Conservation (phyloP, 768 basidiomycete genomes). For the Hygrocybe punicea region DNA sequence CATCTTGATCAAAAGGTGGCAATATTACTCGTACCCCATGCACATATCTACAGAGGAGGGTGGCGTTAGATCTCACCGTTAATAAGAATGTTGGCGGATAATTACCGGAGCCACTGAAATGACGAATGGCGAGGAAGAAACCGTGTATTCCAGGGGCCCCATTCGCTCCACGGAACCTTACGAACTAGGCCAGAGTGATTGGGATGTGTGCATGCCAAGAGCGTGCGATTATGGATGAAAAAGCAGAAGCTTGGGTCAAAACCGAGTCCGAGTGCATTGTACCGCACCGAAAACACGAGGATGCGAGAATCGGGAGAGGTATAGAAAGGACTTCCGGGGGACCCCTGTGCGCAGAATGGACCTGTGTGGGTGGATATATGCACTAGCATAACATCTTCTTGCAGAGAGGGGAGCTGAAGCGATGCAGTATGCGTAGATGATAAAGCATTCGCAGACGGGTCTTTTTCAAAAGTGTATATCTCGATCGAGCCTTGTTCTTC, state of each 20-base stretch:
- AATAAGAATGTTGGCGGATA: neutral
- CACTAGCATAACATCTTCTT: conserved; percentile 11
- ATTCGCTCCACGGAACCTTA: conserved; percentile 5
- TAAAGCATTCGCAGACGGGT: neutral
- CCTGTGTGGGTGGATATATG: conserved; percentile 31
- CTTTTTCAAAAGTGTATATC: conserved; percentile 40
- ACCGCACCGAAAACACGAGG: conserved; percentile 5
- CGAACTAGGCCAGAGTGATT: neutral
- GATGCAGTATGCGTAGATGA: conserved; percentile 10
- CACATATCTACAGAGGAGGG: conserved; percentile 11
- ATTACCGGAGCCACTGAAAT: conserved; percentile 11
- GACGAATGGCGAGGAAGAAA: conserved; percentile 5
- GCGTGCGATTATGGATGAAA: conserved; percentile 12
- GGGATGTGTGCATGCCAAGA: conserved; percentile 8
- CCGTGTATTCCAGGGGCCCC: conserved; percentile 17
- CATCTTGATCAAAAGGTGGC: neutral
- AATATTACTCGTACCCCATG: conserved; percentile 17
- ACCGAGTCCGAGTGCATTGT: neutral
- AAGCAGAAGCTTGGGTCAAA: conserved; percentile 2
- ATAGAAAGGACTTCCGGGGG: conserved; percentile 21
- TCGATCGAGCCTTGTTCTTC: conserved; percentile 37
- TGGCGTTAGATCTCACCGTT: neutral
- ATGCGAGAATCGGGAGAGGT: conserved; percentile 15
- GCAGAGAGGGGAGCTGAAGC: conserved; percentile 15
- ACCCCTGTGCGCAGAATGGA: conserved; percentile 29